Evolutionary conservation across 164 flowering plant species (phyloP).

Genomic region (Echeveria elegans): DNA sequence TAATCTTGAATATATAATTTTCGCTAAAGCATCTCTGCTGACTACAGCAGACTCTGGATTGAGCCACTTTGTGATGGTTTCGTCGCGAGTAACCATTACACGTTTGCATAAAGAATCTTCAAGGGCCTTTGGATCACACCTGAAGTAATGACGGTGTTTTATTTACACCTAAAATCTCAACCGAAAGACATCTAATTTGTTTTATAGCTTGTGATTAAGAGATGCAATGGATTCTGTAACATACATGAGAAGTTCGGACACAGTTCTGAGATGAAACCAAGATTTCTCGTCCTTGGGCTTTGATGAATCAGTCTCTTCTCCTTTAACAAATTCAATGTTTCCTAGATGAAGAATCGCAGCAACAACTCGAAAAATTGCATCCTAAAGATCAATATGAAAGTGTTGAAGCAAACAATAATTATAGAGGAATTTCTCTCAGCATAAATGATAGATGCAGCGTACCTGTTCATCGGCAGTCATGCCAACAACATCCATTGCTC

Average conservation of each 20-base stretch:
- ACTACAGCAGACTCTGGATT: slow-evolving; percentile 53
- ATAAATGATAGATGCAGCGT: neutral
- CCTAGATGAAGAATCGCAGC: slow-evolving; percentile 74
- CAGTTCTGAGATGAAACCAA: slow-evolving; percentile 48
- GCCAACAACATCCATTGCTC: slow-evolving; percentile 76
- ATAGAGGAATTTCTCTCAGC: neutral
- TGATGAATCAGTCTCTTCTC: slow-evolving; percentile 58
- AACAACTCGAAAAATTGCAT: slow-evolving; percentile 59
- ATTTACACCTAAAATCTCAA: neutral
- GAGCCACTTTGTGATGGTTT: slow-evolving; percentile 55
- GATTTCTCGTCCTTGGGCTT: slow-evolving; percentile 68
- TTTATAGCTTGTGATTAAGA: neutral
- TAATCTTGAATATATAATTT: slow-evolving; percentile 59
- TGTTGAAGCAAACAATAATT: neutral
- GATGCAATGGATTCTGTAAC: neutral
- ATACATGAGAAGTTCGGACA: slow-evolving; percentile 65
- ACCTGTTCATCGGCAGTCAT: slow-evolving; percentile 65
- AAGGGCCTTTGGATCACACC: slow-evolving; percentile 66
- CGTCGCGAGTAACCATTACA: slow-evolving; percentile 70
- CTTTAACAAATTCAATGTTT: slow-evolving; percentile 60
- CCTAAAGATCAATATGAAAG: slow-evolving; percentile 26
- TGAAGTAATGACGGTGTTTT: slow-evolving; percentile 15
- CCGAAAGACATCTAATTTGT: neutral
- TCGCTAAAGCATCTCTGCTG: slow-evolving; percentile 72
- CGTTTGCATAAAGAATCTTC: slow-evolving; percentile 79